phyloP scores from a whole-genome alignment of 257 asterid genomes.

The Thymus mandschuricus region DNA sequence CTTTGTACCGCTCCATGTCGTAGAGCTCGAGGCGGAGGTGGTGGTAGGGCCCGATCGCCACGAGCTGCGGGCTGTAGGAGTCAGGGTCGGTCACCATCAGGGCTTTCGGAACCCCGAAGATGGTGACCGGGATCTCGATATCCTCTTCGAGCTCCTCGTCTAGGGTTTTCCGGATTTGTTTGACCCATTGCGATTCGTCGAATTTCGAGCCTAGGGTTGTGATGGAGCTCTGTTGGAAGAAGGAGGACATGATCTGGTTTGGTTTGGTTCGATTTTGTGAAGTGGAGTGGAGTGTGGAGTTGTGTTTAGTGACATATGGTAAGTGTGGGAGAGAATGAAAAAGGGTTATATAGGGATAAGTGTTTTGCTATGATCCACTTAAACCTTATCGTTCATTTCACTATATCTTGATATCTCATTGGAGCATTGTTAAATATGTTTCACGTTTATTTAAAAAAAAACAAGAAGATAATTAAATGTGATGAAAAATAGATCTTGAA shows the following conservation, averaged over 20 bases:
- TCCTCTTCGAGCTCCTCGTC: slow-evolving; percentile 58
- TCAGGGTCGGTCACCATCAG: slow-evolving; percentile 34
- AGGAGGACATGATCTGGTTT: slow-evolving; percentile 26
- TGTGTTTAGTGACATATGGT: not conserved
- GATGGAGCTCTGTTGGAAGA: slow-evolving; percentile 35
- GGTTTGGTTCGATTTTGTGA: not conserved
- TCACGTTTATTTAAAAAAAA: not conserved
- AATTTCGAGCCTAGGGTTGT: slow-evolving; percentile 39
- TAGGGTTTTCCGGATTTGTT: slow-evolving; percentile 50
- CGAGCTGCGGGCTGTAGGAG: slow-evolving; percentile 55
- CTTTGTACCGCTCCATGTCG: slow-evolving; percentile 66
- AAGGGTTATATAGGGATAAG: not conserved
- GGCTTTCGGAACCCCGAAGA: slow-evolving; percentile 56
- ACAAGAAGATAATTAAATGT: not conserved
- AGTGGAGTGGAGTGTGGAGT: not conserved
- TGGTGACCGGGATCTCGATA: slow-evolving; percentile 48
- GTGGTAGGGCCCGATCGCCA: slow-evolving; percentile 72
- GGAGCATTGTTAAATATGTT: not conserved
- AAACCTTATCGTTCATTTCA: not conserved
- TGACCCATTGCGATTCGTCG: slow-evolving; percentile 58
- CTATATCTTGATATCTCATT: not conserved
- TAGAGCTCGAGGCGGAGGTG: slow-evolving; percentile 44
- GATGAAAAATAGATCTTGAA: no score
- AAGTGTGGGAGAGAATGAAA: not conserved
- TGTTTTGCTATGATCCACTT: not conserved